phyloP scores from a whole-genome alignment of 305 asterid species.

The Ajuga reptans region DNA sequence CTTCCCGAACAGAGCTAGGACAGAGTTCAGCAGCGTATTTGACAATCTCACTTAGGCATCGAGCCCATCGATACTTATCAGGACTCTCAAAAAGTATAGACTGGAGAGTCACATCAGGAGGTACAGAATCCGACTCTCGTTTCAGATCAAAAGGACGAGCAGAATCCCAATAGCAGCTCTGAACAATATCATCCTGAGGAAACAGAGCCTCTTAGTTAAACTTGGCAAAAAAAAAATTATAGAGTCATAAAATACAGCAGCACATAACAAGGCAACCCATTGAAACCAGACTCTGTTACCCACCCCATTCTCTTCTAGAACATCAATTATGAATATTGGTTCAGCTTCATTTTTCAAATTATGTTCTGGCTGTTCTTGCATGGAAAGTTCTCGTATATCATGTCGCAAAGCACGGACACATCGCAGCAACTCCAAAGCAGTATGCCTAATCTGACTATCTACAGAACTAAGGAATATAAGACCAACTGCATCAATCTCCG shows the following conservation, averaged over 20 bases:
- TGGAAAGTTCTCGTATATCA: conserved; percentile 64
- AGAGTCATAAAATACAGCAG: conserved; percentile 15
- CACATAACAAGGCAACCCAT: conserved; percentile 19
- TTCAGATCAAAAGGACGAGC: conserved; percentile 91
- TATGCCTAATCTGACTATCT: conserved; percentile 97
- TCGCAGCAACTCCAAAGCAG: conserved; percentile 92
- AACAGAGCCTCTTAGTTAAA: conserved; percentile 17
- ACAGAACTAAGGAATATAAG: conserved; percentile 95
- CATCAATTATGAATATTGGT: conserved; percentile 95
- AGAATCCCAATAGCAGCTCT: conserved; percentile 97
- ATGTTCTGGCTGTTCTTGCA: conserved; percentile 56
- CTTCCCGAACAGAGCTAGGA: conserved; percentile 90
- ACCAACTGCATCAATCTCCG: conserved; percentile 98
- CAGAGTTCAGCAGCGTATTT: conserved; percentile 91
- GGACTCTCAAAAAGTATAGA: conserved; percentile 93
- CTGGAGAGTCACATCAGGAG: conserved; percentile 89
- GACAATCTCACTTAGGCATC: conserved; percentile 89
- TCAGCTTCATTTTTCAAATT: conserved; percentile 64
- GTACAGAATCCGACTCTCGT: conserved; percentile 90
- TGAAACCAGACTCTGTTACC: conserved; percentile 26
- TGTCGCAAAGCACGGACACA: conserved; percentile 87
- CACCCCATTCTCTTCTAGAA: conserved; percentile 99
- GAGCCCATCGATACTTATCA: conserved; percentile 97
- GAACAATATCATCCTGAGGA: conserved; percentile 94
- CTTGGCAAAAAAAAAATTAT: background rate